A percentile compares a stretch with the other conserved stretches of the same genome.
phyloP scores from a whole-genome alignment of 495 filamentous ascomycete genomes.

The Pseudotulostoma volvatum region DNA sequence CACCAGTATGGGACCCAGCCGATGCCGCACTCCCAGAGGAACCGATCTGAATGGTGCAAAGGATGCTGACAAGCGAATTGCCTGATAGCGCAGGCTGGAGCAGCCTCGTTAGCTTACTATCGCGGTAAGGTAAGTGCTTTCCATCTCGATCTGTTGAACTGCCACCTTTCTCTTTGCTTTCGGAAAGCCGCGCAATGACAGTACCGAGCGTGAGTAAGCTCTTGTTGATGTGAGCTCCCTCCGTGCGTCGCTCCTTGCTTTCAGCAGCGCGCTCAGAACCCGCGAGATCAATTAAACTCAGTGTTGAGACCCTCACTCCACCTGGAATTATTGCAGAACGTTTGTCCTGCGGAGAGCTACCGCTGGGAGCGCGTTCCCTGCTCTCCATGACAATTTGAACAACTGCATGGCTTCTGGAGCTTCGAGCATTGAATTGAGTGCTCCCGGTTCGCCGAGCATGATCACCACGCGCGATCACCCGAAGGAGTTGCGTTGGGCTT shows the following conservation, averaged over 20 bases:
- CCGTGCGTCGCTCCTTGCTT: slow-evolving; percentile 80
- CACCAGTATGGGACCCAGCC: slow-evolving; percentile 51
- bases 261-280: slow-evolving; percentile 93
- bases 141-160: slow-evolving; percentile 61
- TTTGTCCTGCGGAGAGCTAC: slow-evolving; percentile 44
- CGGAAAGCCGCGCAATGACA: slow-evolving; percentile 76
- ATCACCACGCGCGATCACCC: slow-evolving; percentile 90
- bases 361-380: slow-evolving; percentile 55
- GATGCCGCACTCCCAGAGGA: slow-evolving; percentile 45
- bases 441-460: slow-evolving; percentile 76
- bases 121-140: slow-evolving; percentile 87
- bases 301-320: slow-evolving; percentile 84
- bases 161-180: slow-evolving; percentile 67
- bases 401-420: slow-evolving; percentile 92
- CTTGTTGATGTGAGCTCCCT: slow-evolving; percentile 97
- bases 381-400: slow-evolving; percentile 98
- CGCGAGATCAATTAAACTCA: slow-evolving; percentile 91
- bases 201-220: slow-evolving; percentile 88
- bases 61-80: slow-evolving; percentile 86
- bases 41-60: slow-evolving; percentile 83
- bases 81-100: slow-evolving; percentile 88
- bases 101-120: slow-evolving; percentile 89
- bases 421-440: slow-evolving; percentile 91
- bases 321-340: slow-evolving; percentile 66
- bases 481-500: slow-evolving; percentile 83